Evolutionary conservation across 768 basidiomycete species (phyloP).

Genomic region (Mycena metata): DNA sequence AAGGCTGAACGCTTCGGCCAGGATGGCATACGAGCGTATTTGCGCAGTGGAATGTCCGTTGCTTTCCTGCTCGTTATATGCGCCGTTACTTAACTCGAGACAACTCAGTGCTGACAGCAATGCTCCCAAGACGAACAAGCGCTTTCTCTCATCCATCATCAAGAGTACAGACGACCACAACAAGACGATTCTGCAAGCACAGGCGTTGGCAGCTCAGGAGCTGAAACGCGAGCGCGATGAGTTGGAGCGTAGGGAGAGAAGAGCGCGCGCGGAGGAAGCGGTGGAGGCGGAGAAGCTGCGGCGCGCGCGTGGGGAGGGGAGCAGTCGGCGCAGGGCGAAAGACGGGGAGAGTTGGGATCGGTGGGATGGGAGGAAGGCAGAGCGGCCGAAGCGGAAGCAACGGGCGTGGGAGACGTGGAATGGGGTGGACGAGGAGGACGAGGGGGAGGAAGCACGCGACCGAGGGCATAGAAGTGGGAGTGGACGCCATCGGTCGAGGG

Average conservation of each 20-base stretch:
- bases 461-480: slow-evolving; percentile 41
- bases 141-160: slow-evolving; percentile 88
- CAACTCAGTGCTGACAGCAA: slow-evolving; percentile 71
- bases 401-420: slow-evolving; percentile 67
- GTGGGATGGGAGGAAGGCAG: slow-evolving; percentile 65
- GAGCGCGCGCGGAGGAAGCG: slow-evolving; percentile 82
- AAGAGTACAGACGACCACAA: slow-evolving; percentile 97
- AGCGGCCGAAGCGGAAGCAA: slow-evolving; percentile 59
- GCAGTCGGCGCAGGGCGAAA: slow-evolving; percentile 45
- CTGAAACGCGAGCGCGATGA: slow-evolving; percentile 78
- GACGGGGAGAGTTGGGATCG: slow-evolving; percentile 61
- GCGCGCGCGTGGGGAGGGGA: slow-evolving; percentile 45
- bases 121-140: slow-evolving; percentile 86
- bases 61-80: neutral
- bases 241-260: slow-evolving; percentile 71
- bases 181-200: slow-evolving; percentile 81
- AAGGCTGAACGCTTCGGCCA: slow-evolving; percentile 86
- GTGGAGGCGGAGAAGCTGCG: slow-evolving; percentile 72
- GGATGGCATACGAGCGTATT: slow-evolving; percentile 84
- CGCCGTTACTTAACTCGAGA: slow-evolving; percentile 6
- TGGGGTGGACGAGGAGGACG: slow-evolving; percentile 53
- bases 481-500: slow-evolving; percentile 40
- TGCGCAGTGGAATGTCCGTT: slow-evolving; percentile 66
- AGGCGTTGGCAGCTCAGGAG: slow-evolving; percentile 80
- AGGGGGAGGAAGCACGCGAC: slow-evolving; percentile 50